Percentiles rank a stretch among this genome's conserved stretches.
Conservation (phyloP, 2,329 filamentous ascomycete genomes). For the Alternaria sp. region DNA sequence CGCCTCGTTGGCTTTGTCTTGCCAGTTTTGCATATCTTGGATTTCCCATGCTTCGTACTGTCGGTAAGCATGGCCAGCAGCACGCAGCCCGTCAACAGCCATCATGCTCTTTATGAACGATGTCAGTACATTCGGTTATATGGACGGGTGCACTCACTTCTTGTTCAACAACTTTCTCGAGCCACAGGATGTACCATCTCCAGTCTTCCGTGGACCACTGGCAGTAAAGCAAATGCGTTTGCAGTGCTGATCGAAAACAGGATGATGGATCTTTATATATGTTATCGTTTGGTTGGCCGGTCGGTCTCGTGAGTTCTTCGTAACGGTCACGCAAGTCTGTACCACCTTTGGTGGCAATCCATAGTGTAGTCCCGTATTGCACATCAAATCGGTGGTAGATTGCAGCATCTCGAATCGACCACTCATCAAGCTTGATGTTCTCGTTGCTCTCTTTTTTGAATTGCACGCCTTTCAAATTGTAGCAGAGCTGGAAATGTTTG, state of each 20-base stretch:
- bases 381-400: conserved; percentile 55
- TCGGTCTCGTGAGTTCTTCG: conserved; percentile 43
- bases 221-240: conserved; percentile 47
- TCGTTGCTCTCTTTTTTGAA: conserved; percentile 15
- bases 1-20: conserved; percentile 50
- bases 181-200: conserved; percentile 53
- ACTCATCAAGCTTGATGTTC: conserved; percentile 27
- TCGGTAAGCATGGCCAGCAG: conserved; percentile 17
- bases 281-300: conserved; percentile 43
- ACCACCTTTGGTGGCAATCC: conserved; percentile 54
- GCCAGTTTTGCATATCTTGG: conserved; percentile 47
- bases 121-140: too few species aligned
- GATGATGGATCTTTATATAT: conserved; percentile 41
- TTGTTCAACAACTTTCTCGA: conserved; percentile 48
- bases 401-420: conserved; percentile 51
- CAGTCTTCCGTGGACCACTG: conserved; percentile 56
- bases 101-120: too few species aligned
- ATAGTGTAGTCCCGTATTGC: conserved; percentile 46
- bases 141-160: conserved; percentile 30
- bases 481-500: conserved; percentile 49
- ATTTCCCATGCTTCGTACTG: conserved; percentile 35
- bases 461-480: conserved; percentile 44
- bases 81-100: conserved; percentile 25
- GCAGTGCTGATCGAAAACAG: conserved; percentile 17
- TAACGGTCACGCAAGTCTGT: conserved; percentile 27